Conservation (phyloP, 768 basidiomycete genomes). For the Boletus sp. region DNA sequence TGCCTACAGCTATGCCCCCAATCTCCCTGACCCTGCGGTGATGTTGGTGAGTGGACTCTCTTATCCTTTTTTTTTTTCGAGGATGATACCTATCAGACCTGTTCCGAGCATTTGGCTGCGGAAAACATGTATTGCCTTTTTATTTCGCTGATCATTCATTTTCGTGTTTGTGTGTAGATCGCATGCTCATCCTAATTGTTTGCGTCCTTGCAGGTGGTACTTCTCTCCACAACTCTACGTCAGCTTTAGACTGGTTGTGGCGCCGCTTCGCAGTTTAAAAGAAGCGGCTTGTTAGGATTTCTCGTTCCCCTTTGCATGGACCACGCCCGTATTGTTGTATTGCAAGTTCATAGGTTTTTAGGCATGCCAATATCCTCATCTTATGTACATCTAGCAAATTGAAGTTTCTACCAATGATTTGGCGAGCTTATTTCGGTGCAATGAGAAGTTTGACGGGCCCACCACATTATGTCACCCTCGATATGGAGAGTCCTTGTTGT, state of each 20-base stretch:
- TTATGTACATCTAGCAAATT: slow-evolving; percentile 14
- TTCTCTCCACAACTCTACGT: neutral
- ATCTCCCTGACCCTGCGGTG: slow-evolving; percentile 27
- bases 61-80: slow-evolving; percentile 11
- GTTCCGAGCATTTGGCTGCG: slow-evolving; percentile 63
- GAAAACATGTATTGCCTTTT: slow-evolving; percentile 68
- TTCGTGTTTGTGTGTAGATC: neutral
- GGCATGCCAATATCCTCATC: neutral
- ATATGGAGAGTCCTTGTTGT: too few species aligned
- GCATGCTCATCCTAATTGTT: slow-evolving; percentile 7
- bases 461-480: neutral
- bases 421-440: neutral
- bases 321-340: slow-evolving; percentile 14
- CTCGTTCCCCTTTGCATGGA: slow-evolving; percentile 11
- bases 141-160: slow-evolving; percentile 32
- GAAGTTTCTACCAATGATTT: too few species aligned
- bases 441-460: neutral
- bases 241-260: neutral
- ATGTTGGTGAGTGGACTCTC: slow-evolving; percentile 26
- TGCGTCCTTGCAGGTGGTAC: slow-evolving; percentile 9
- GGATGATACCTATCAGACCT: slow-evolving; percentile 80
- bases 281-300: neutral
- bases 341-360: slow-evolving; percentile 1
- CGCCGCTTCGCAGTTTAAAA: neutral
- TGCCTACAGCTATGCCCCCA: slow-evolving; percentile 60